Percentiles rank a stretch among this genome's conserved stretches.
phyloP scores from a whole-genome alignment of 139 green algal genomes.

The Tetraselmis striata region DNA sequence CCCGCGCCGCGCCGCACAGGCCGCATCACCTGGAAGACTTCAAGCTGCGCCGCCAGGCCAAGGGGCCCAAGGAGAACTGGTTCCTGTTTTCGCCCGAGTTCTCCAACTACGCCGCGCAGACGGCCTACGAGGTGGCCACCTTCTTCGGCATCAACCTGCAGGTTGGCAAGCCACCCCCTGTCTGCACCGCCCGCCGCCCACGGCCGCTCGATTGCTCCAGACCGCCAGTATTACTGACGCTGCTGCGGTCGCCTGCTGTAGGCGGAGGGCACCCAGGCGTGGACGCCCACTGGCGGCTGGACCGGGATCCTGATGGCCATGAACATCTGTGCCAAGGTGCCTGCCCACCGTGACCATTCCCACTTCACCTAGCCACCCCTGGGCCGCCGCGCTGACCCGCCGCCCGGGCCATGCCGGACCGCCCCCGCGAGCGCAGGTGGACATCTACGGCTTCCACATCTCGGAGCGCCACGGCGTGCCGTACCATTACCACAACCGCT shows the following conservation, averaged over 20 bases:
- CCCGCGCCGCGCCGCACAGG: neutral
- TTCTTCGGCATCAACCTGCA: neutral
- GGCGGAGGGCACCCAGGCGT: neutral
- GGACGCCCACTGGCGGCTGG: conserved; percentile 1
- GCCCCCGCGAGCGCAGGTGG: too few species aligned
- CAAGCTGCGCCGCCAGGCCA: neutral
- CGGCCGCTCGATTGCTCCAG: too few species aligned
- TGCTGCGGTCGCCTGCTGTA: too few species aligned
- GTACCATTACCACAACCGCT: conserved; percentile 8
- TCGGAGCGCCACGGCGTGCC: conserved; percentile 1
- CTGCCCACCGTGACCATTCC: too few species aligned
- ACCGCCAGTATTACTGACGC: too few species aligned
- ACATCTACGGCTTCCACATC: conserved; percentile 4
- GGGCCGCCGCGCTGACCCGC: neutral
- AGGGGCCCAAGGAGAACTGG: neutral
- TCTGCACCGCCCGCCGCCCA: too few species aligned
- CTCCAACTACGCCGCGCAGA: conserved; percentile 4
- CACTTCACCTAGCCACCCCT: neutral
- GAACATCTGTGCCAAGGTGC: neutral
- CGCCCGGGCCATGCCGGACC: too few species aligned
- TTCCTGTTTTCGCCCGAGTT: conserved; percentile 1
- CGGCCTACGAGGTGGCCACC: neutral
- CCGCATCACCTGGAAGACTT: neutral
- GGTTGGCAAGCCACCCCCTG: too few species aligned
- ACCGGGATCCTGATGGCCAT: neutral